phyloP scores from a whole-genome alignment of 23 red algal species.

The Gracilaria domingensis region DNA sequence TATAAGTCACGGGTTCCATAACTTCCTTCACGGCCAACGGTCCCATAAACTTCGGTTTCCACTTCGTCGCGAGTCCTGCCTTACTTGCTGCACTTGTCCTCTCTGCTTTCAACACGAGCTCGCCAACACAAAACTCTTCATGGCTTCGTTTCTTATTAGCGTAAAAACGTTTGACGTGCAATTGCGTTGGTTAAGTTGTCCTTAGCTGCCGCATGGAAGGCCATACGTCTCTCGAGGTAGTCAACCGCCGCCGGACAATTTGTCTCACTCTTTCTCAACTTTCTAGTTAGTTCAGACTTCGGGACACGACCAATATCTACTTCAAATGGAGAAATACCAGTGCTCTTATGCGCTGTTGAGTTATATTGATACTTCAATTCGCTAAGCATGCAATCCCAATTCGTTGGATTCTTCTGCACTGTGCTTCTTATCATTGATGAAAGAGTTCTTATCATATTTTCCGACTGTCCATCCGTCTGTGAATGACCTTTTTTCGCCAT shows the following conservation, averaged over 20 bases:
- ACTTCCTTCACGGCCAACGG: slow-evolving; percentile 20
- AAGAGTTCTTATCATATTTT: slow-evolving; percentile 37
- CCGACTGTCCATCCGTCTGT: slow-evolving; percentile 23
- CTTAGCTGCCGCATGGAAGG: not conserved
- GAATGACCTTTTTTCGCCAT: not conserved
- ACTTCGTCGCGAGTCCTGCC: slow-evolving; percentile 19
- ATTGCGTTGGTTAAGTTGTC: slow-evolving; percentile 30
- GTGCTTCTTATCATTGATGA: slow-evolving; percentile 9
- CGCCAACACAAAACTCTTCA: slow-evolving; percentile 25
- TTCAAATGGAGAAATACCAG: slow-evolving; percentile 39
- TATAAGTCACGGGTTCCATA: slow-evolving; percentile 29
- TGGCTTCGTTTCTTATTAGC: slow-evolving; percentile 23
- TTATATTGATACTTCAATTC: slow-evolving; percentile 51
- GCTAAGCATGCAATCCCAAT: slow-evolving; percentile 44
- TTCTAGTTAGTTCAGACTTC: slow-evolving; percentile 8
- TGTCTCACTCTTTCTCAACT: not conserved
- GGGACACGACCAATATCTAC: slow-evolving; percentile 29
- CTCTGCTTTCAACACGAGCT: slow-evolving; percentile 12
- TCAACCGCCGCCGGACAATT: slow-evolving; percentile 8
- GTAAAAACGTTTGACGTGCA: slow-evolving; percentile 15
- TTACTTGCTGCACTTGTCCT: not conserved
- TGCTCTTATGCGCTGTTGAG: slow-evolving; percentile 14
- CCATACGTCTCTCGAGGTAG: slow-evolving; percentile 1
- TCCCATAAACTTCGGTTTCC: slow-evolving; percentile 31
- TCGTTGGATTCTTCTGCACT: slow-evolving; percentile 6